Conservation (phyloP, 108 stramenopile species). For the Aurantiochytrium sp. region DNA sequence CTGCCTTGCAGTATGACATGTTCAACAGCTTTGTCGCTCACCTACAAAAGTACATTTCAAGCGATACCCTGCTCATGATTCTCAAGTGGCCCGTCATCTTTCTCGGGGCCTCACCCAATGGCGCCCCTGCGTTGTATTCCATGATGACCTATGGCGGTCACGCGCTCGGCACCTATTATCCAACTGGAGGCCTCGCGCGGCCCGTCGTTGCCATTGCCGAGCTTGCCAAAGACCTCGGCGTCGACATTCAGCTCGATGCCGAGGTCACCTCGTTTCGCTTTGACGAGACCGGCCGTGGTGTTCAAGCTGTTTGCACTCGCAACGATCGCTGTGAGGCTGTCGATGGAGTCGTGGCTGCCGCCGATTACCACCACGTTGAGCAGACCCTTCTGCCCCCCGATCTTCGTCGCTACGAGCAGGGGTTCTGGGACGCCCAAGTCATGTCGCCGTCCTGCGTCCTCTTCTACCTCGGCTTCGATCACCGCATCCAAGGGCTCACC, state of each 20-base stretch:
- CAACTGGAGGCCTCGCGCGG: not conserved
- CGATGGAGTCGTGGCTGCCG: not conserved
- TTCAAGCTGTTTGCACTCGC: not conserved
- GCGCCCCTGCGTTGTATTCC: not conserved
- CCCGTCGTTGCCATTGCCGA: not conserved
- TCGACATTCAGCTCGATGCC: not conserved
- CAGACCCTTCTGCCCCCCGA: not conserved
- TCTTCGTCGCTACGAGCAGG: not conserved
- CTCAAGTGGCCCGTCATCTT: slow-evolving; percentile 16
- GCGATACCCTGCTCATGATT: not conserved
- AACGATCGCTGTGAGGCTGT: not conserved
- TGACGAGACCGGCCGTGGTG: not conserved
- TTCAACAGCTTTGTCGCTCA: not conserved
- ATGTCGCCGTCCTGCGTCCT: not conserved
- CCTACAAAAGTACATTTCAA: not conserved
- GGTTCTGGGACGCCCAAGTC: not conserved
- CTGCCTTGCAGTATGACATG: not conserved
- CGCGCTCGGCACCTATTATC: not conserved
- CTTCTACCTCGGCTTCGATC: slow-evolving; percentile 16
- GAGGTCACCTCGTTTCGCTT: not conserved
- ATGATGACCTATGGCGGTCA: slow-evolving; percentile 3
- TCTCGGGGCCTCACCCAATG: not conserved
- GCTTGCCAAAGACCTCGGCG: not conserved
- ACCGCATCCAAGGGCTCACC: not conserved
- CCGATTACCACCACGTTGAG: slow-evolving; percentile 5